Evolutionary conservation across 106 monocot species (phyloP), one percentile per base, ranked within the genome.

Genomic region (Dendrobium officinale): DNA sequence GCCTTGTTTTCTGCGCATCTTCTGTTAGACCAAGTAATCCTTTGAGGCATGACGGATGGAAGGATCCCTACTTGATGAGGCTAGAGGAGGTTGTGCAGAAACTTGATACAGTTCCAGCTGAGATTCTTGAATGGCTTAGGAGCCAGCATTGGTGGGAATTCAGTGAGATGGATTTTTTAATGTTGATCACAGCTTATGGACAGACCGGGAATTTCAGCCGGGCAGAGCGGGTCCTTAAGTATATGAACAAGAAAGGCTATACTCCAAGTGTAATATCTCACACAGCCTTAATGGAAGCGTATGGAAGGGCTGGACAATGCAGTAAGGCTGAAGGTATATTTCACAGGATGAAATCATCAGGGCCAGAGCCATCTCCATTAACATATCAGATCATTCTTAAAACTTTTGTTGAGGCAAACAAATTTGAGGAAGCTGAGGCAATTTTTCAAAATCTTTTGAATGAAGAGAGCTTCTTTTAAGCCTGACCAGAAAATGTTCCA

Each of bases 401-500:
- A 85, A 80, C 82, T 78, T 95, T 91, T 81, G 89, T 91, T 84
- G 88, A 98, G 90, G 97, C 90, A 3, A 85, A 98, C 42, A 94
- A 87, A 83, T 98, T 81, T 73, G 75, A 80, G 64, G 92, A 94
- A 85, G 91, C 97, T 73, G 95, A 91, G 83, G 78, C 77, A 54
- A 78, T 90, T 80, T 99, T 99, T 66, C 84, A 91, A 55, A 86
- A 83, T 55, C 89, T 99, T 73, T 64, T 99, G 79, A 88, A 78
- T 73, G 91, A 91, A 79, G 92, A 88, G 86, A 56, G 77, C 91
- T 83, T 58, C 87, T 58, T 91, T 95, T 73, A 99, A 91, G 85
- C 95, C 98, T 48, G 98, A 99, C 83, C 98, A 95, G 84, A 92
- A 93, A 86, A 95, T 95, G 92, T 99, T 95, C 78, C 94, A 95